Evolutionary conservation across 164 flowering plant species (phyloP), one percentile per base, ranked within the genome.

Genomic region (Umbilicus rupestris): DNA sequence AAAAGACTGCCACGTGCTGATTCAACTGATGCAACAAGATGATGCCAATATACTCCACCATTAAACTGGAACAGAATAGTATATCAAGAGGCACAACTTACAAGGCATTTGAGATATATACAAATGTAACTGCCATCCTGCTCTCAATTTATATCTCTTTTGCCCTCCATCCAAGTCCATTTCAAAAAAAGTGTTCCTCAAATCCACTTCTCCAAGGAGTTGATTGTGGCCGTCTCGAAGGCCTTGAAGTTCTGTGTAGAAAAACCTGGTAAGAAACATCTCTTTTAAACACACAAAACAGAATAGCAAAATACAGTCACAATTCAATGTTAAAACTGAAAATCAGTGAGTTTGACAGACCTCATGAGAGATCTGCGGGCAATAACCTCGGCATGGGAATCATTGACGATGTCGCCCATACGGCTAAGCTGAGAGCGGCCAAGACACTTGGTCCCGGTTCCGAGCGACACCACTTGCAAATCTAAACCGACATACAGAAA

Each of bases 71-170:
- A 55, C 6, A 24, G 30, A n/a, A n/a, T n/a, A n/a, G n/a, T n/a
- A n/a, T n/a, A n/a, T n/a, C n/a, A n/a, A 10, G 9, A 17, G 12
- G 0, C 10, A 62, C 57, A 12, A 80, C 85, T 74, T 79, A 94
- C 99, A 94, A 70, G 99, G 99, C 72, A 88, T 70, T 76, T 94
- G 97, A 8, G 97, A 84, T 67, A 91, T 79, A 75, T 94, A 94
- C 30, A 94, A 62, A 79, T 94, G 99, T 28, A 94, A 78, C 37
- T 79, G 69, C 88, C 86, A 91, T 17, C 94, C 96, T 5, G 63
- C 73, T 77, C 71, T 83, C 72, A 94, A 29, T 66, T 17, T 79
- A 71, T 74, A 87, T 72, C 83, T 86, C 49, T 67, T 70, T 60
- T 70, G 66, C 33, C 76, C 76, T 69, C 79, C 75, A n/a, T 63